Evolutionary conservation across 2,329 filamentous ascomycete species (phyloP).

Genomic region (Penicillium sp.): DNA sequence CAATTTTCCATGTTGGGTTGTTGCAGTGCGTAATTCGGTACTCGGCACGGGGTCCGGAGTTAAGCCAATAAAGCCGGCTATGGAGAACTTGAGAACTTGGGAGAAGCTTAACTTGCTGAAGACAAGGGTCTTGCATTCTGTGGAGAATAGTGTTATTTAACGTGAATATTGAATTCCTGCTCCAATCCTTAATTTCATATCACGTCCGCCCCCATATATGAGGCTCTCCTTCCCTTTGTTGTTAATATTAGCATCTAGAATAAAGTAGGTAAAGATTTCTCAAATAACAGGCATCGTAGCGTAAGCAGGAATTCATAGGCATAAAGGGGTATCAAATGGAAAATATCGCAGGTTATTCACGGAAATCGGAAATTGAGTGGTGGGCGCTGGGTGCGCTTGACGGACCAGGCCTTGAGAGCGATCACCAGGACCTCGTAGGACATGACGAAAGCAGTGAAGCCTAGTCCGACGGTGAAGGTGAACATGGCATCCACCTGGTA

Average conservation of each 20-base stretch:
- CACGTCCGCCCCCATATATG: slow-evolving; percentile 2
- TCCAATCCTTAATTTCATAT: neutral
- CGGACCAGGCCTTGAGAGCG: slow-evolving; percentile 85
- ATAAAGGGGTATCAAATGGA: slow-evolving; percentile 21
- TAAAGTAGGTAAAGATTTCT: neutral
- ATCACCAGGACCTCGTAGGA: slow-evolving; percentile 78
- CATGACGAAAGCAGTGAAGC: slow-evolving; percentile 80
- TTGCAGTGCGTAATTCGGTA: slow-evolving; percentile 7
- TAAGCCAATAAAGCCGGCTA: slow-evolving; percentile 14
- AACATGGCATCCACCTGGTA: slow-evolving; percentile 88
- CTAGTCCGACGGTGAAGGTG: slow-evolving; percentile 85
- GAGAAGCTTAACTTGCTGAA: too few species aligned
- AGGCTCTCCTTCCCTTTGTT: neutral
- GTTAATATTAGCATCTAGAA: neutral
- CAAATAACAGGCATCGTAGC: slow-evolving; percentile 1
- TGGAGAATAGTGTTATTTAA: neutral
- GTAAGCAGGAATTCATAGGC: slow-evolving; percentile 9
- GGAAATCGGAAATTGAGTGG: slow-evolving; percentile 36
- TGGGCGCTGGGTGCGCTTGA: slow-evolving; percentile 46
- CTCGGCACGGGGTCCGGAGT: slow-evolving; percentile 19
- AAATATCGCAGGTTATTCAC: slow-evolving; percentile 11
- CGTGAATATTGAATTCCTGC: neutral
- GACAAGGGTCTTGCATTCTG: neutral
- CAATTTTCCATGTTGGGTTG: too few species aligned
- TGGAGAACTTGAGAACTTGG: neutral